Conservation (phyloP, 2,329 filamentous ascomycete species). For the Colletotrichum phormii region DNA sequence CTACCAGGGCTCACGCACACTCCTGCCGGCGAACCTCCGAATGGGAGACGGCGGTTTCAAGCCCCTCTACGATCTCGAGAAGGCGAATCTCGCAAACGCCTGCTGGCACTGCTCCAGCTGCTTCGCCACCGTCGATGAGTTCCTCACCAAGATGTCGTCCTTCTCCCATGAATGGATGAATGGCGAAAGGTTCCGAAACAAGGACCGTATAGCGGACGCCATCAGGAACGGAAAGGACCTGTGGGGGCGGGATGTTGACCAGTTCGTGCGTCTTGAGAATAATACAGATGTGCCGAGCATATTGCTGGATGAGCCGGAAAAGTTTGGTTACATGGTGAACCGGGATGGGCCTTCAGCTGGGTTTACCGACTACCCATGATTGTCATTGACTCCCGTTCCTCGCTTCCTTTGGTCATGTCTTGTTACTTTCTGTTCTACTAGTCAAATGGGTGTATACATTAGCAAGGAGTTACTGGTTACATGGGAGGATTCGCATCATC, state of each 20-base stretch:
- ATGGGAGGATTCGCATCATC: neutral
- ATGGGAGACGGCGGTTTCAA: slow-evolving; percentile 43
- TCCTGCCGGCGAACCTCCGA: slow-evolving; percentile 66
- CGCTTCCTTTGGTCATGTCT: neutral
- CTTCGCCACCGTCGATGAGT: slow-evolving; percentile 66
- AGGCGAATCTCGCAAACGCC: slow-evolving; percentile 55
- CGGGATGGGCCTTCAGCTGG: slow-evolving; percentile 60
- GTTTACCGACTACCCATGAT: slow-evolving; percentile 57
- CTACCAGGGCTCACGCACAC: slow-evolving; percentile 57
- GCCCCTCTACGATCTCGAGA: slow-evolving; percentile 37
- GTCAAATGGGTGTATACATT: neutral
- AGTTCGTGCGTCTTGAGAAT: slow-evolving; percentile 59
- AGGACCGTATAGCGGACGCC: slow-evolving; percentile 59
- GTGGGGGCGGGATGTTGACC: slow-evolving; percentile 62
- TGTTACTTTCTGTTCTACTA: neutral
- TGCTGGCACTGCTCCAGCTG: slow-evolving; percentile 74
- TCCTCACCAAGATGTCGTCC: slow-evolving; percentile 64
- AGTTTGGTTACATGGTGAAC: slow-evolving; percentile 58
- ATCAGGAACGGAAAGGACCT: slow-evolving; percentile 66
- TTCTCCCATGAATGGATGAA: slow-evolving; percentile 63
- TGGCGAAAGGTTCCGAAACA: slow-evolving; percentile 58
- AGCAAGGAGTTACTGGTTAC: neutral
- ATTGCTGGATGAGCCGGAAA: slow-evolving; percentile 51
- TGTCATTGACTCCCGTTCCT: neutral
- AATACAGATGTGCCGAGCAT: slow-evolving; percentile 66